Base-by-base conservation (phyloP, 2,329 filamentous ascomycete genomes). In the Fusarium gaditjirri region DNA sequence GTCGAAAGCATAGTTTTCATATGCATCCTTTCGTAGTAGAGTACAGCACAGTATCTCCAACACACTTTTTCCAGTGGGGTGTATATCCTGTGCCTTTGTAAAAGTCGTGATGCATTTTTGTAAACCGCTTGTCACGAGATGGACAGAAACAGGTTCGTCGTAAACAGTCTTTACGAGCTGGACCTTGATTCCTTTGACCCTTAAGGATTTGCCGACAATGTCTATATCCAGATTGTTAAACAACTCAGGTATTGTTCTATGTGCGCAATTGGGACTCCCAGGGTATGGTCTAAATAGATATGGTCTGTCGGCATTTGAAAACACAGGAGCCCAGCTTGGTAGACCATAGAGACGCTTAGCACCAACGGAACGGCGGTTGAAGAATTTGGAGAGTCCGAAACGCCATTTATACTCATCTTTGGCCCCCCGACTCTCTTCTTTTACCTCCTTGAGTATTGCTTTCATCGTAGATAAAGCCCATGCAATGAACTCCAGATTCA, bases 391-490 rank as follows among this genome's bases (percentile, higher is more conserved):
- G 8, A 50, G 14, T n/a, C 10, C 3, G 11, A 3, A n/a, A 5
- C 13, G 21, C 21, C 21, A 41, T 6, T 14, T 3, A 6, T 14
- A 12, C 14, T n/a, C 19, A 3, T 8, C 0, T 7, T 2, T 2
- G 17, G 17, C 10, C 36, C 19, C 36, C 36, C 9, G 12, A 21
- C 12, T 38, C 36, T 19, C 1, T 9, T 19, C 2, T 13, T 3
- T 8, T 7, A 10, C 5, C 3, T n/a, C 1, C 3, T 19, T 1
- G 2, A 3, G 27, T 7, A 47, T 7, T 14, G 3, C 21, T 4
- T 41, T 31, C 27, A 14, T 57, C 6, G 8, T 16, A 1, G 31
- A 1, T 4, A 61, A 14, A 13, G 19, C 21, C 46, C 36, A 41
- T 2, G 27, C 1, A 17, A 13, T n/a, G 31, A 53, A 46, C 6